Base-by-base conservation (phyloP, 1,284 basidiomycete species). In the Volvariella volvacea region DNA sequence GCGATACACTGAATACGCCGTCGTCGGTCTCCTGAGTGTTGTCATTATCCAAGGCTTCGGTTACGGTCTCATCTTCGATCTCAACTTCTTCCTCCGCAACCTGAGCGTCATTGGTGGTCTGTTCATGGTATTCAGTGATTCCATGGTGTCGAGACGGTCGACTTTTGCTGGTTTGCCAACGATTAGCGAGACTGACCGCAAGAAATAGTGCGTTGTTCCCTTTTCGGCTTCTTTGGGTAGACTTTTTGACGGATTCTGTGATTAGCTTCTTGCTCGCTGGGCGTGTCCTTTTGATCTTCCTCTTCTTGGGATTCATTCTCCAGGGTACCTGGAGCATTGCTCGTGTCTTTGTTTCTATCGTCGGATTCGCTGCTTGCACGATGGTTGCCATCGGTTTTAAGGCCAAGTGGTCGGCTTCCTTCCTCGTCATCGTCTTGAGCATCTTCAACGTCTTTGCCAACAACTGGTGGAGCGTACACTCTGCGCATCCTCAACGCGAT, bases 341-440 rank as follows among this genome's bases (percentile, higher is more conserved):
- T 17, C 88, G 94, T 50, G 76, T 93, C 7, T 69, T 95, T 48
- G 87, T 96, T 44, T 93, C 92, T 25, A 71, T 96, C 51, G 63
- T 95, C 51, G 92, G 92, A 46, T 75, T 96, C 39, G 86, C 78
- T n/a, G 94, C 95, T 1, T 98, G 95, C 62, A 66, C 83, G 58
- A 97, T 97, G 92, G 94, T 99, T 44, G 96, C 94, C 8, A 79
- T 99, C 50, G 96, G 96, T 41, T 99, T 98, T 82, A 99, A 99
- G 73, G 95, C 96, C 57, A 95, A 97, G 66, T 97, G 93, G 92
- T 92, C 90, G 12, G 95, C 95, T 2, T 80, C 83, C n/a, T 98
- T 99, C 83, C 79, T 99, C 48, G 93, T 98, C 49, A 66, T 96
- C 54, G 77, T 95, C 4, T 71, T 99, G 54, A 91, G 87, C 61